phyloP scores from a whole-genome alignment of 805 yeast species.

The Metschnikowia picachoensis region DNA sequence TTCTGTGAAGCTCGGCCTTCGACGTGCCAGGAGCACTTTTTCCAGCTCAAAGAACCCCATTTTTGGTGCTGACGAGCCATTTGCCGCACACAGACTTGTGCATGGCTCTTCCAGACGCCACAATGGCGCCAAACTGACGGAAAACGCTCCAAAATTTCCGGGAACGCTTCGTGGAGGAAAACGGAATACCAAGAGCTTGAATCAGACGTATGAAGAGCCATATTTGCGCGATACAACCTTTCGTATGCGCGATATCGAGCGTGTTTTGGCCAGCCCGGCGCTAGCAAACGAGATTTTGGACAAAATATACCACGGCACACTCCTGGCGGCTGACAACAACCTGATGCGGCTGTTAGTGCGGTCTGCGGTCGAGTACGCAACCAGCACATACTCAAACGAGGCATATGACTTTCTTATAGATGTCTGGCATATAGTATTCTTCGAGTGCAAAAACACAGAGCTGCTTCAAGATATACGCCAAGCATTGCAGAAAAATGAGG shows the following conservation, averaged over 20 bases:
- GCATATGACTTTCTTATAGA: conserved; percentile 20
- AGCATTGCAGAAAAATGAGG: conserved; percentile 18
- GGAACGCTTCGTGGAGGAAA: not conserved
- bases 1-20: not conserved
- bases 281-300: conserved; percentile 2
- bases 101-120: not conserved
- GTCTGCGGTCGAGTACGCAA: conserved; percentile 23
- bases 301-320: not conserved
- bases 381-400: conserved; percentile 16
- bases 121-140: not conserved
- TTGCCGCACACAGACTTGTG: not conserved
- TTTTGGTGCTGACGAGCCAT: not conserved
- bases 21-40: not conserved
- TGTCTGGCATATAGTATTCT: conserved; percentile 25
- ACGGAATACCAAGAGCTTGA: not conserved
- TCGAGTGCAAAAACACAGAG: not conserved
- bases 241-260: conserved; percentile 11
- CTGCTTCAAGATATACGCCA: conserved; percentile 1
- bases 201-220: not conserved
- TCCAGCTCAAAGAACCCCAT: not conserved
- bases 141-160: not conserved
- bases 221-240: conserved; percentile 2
- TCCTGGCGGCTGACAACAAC: conserved; percentile 9
- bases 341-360: conserved; percentile 18
- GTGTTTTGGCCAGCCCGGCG: conserved; percentile 8